Evolutionary conservation across 345 rosid genomes (phyloP).

Genomic region (Euphorbia lathyris): DNA sequence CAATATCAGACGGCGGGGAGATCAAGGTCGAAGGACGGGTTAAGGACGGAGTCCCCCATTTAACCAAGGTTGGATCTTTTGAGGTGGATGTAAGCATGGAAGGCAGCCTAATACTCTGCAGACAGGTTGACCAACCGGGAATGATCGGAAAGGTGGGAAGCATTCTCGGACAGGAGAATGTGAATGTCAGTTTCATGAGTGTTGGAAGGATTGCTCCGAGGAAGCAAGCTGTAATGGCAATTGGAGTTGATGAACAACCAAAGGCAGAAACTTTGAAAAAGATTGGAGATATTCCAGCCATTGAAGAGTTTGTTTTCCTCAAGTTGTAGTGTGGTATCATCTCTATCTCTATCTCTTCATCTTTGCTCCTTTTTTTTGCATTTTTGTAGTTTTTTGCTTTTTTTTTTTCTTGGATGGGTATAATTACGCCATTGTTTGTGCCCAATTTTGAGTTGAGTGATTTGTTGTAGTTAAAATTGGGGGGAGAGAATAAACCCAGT

Average conservation of each 20-base stretch:
- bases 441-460: constrained; percentile 29
- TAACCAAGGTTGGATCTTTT: constrained; percentile 28
- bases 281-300: constrained; percentile 26
- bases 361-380: too few species aligned
- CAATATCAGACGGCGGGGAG: constrained; percentile 25
- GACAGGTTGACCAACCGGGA: constrained; percentile 30
- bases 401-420: constrained; percentile 8
- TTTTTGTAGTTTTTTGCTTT: too few species aligned
- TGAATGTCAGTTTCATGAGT: constrained; percentile 34
- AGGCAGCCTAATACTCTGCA: constrained; percentile 31
- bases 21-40: constrained; percentile 28
- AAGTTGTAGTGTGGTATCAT: constrained; percentile 15
- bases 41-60: constrained; percentile 31
- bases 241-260: constrained; percentile 31
- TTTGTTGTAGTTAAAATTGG: constrained; percentile 5
- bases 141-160: constrained; percentile 33
- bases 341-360: neutral
- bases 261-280: constrained; percentile 15
- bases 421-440: constrained; percentile 8
- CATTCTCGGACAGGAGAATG: constrained; percentile 23
- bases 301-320: constrained; percentile 31
- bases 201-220: constrained; percentile 28
- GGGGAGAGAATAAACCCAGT: constrained; percentile 23
- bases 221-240: constrained; percentile 34
- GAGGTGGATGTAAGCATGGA: constrained; percentile 34